Base-by-base conservation (phyloP, 805 yeast genomes). In the Candida quercuum region DNA sequence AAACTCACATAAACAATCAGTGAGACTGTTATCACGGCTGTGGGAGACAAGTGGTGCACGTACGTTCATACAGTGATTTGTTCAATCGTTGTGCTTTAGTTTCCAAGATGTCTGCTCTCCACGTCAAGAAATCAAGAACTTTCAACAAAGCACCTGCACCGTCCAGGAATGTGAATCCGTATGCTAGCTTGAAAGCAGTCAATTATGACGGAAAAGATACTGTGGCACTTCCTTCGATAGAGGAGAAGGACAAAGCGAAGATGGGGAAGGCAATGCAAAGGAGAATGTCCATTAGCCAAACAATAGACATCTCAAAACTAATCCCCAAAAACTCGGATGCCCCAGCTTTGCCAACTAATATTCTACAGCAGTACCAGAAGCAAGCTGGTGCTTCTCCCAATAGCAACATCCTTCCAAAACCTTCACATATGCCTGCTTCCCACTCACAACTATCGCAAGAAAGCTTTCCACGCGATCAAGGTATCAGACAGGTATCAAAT, bases 261-360 rank as follows among this genome's bases (percentile, higher is more conserved):
- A 60, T 64, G 41, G 69, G 66, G 2, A 53, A 61, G 13, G 54
- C 66, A 16, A 66, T 67, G 64, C 69, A 69, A 37, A 51, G 75
- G 36, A 51, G 75, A 39, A 56, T 70, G 42, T 69, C 74, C 3
- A 58, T 70, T 23, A 69, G 65, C 38, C 62, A 40, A 38, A 47
- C 36, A 46, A 37, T 45, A 3, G 54, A 49, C 22, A 20, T 43
- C 32, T 26, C 21, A 21, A 49, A 35, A 38, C 46, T 28, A 10
- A 19, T 32, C 37, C 15, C 21, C 39, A 16, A 32, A 37, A 14
- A 16, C 44, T 33, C 28, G 0, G 29, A 32, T n/a, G 49, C 49
- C 6, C 65, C 64, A 8, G 47, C 61, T 3, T 35, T 61, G 19
- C 66, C 66, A 2, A 33, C 36, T 5, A 48, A 46, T 15, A 42